Evolutionary conservation across 2,329 filamentous ascomycete genomes (phyloP).

Genomic region (Ilyonectria robusta): DNA sequence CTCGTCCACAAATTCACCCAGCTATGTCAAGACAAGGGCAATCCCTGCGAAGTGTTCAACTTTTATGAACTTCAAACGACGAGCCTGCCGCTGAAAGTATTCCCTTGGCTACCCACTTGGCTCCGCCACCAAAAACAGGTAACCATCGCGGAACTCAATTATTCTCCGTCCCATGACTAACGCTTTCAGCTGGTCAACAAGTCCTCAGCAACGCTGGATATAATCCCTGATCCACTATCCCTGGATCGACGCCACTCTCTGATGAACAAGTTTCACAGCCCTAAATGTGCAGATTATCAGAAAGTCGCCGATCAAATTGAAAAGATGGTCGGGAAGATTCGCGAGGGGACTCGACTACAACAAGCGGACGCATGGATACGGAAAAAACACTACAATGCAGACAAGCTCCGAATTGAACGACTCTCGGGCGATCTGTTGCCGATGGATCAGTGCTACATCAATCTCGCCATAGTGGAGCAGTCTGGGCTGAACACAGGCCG

Average conservation of each 20-base stretch:
- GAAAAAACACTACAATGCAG: slow-evolving; percentile 39
- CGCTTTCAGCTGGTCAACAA: neutral
- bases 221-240: neutral
- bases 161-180: neutral
- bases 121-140: slow-evolving; percentile 1
- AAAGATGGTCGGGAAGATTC: neutral
- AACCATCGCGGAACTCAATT: neutral
- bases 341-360: slow-evolving; percentile 14
- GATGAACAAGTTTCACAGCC: slow-evolving; percentile 9
- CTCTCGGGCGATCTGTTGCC: slow-evolving; percentile 52
- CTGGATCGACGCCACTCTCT: neutral
- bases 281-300: neutral
- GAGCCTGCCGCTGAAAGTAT: neutral
- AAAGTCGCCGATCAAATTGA: neutral
- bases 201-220: neutral
- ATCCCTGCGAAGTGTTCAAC: neutral
- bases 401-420: slow-evolving; percentile 51
- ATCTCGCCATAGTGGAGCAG: slow-evolving; percentile 54
- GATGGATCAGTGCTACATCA: slow-evolving; percentile 58
- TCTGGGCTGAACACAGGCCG: slow-evolving; percentile 1
- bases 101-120: neutral
- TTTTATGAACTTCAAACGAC: neutral
- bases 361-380: slow-evolving; percentile 41
- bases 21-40: neutral
- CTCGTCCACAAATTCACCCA: neutral